A percentile compares a stretch with the other conserved stretches of the same genome.
These are phyloP conservation scores for Syncephalastrum sp. DNA, from an alignment of 371 early-diverging fungal species.

Conservation along the genomic window DNA sequence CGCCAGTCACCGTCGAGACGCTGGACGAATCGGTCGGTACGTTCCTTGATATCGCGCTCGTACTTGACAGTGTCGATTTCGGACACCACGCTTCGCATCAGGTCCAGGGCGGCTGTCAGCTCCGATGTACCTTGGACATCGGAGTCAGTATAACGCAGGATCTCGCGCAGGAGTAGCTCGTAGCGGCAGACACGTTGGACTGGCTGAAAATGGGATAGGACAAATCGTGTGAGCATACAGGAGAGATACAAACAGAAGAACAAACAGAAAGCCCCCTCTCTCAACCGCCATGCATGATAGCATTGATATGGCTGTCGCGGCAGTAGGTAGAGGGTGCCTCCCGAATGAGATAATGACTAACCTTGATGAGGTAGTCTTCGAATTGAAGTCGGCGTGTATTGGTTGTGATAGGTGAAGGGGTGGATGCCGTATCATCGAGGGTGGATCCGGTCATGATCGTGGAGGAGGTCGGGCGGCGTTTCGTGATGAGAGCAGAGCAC, in stretches of 20 bases:
- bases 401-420: slow-evolving; percentile 1
- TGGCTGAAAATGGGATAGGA: slow-evolving; percentile 25
- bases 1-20: slow-evolving; percentile 42
- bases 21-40: slow-evolving; percentile 37
- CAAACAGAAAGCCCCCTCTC: not conserved
- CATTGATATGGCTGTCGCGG: too few relatives aligned
- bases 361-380: slow-evolving; percentile 52
- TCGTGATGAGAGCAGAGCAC: slow-evolving; percentile 13
- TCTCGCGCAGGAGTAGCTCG: slow-evolving; percentile 42
- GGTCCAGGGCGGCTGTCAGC: slow-evolving; percentile 23
- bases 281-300: not conserved
- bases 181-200: slow-evolving; percentile 52
- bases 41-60: slow-evolving; percentile 30
- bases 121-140: slow-evolving; percentile 24
- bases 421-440: slow-evolving; percentile 4
- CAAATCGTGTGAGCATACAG: not conserved
- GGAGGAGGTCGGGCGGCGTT: slow-evolving; percentile 4
- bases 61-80: slow-evolving; percentile 37
- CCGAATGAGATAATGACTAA: not conserved
- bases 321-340: too few relatives aligned
- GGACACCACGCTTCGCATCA: slow-evolving; percentile 35
- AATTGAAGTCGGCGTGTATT: slow-evolving; percentile 30
- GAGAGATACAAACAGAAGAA: not conserved
- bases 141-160: slow-evolving; percentile 32
- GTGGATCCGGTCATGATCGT: slow-evolving; percentile 3